These are phyloP conservation scores for Solanum corneliomulleri DNA, from an alignment of 257 asterid genomes.

Conservation along the genomic window DNA sequence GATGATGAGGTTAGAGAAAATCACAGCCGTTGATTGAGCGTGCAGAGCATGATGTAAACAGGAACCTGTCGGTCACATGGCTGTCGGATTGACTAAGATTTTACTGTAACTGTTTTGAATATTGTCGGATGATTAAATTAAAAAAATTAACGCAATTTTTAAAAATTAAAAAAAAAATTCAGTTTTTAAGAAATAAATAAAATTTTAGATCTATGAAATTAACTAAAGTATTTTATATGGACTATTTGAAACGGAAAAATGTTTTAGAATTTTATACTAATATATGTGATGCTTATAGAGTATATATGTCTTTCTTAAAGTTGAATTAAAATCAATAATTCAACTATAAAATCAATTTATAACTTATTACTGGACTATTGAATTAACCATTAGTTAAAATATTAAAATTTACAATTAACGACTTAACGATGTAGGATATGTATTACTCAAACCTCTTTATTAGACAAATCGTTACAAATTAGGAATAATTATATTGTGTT, in stretches of 20 bases:
- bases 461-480: neutral
- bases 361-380: neutral
- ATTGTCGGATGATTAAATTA: neutral
- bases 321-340: too few species aligned
- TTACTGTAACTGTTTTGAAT: neutral
- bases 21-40: slow-evolving; percentile 10
- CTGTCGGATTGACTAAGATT: slow-evolving; percentile 1
- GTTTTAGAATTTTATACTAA: too few species aligned
- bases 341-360: too few species aligned
- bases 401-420: neutral
- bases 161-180: neutral
- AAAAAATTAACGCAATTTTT: neutral
- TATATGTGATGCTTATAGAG: neutral
- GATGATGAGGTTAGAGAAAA: neutral
- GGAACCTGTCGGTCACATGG: slow-evolving; percentile 10
- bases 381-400: too few species aligned
- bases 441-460: neutral
- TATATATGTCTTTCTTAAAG: too few species aligned
- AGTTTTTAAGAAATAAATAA: neutral
- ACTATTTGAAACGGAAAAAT: neutral
- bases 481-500: too few species aligned
- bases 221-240: neutral
- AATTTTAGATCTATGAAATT: neutral
- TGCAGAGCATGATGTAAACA: neutral
- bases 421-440: neutral